Conservation (phyloP, 2,329 filamentous ascomycete species). For the Fonsecaea pugnacius region DNA sequence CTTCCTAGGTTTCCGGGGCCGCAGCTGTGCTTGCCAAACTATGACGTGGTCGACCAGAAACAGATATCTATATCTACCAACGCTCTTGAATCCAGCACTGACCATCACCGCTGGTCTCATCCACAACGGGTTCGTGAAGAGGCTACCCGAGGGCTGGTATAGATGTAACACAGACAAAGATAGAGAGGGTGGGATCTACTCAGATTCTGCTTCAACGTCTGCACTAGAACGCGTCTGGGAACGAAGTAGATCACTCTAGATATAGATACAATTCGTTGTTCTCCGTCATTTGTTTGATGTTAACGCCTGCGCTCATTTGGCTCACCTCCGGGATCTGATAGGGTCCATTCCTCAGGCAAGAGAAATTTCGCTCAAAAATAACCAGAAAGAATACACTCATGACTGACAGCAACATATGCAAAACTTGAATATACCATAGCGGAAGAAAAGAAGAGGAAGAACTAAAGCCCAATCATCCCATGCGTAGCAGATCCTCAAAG, state of each 20-base stretch:
- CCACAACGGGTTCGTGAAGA: background rate
- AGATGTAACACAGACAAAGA: background rate
- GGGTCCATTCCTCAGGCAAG: background rate
- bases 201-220: background rate
- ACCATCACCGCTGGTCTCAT: background rate
- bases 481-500: slow-evolving; percentile 6
- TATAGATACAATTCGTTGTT: slow-evolving; percentile 4
- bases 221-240: background rate
- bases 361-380: background rate
- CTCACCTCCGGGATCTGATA: background rate
- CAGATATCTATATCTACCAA: background rate
- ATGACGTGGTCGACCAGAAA: slow-evolving; percentile 35
- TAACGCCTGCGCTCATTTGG: background rate
- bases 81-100: background rate
- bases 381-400: background rate
- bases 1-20: slow-evolving; percentile 45
- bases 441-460: too few relatives aligned
- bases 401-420: too few relatives aligned
- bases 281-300: background rate
- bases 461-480: background rate
- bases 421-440: too few relatives aligned
- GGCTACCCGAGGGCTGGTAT: background rate
- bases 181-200: background rate
- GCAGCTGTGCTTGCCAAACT: slow-evolving; percentile 47
- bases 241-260: slow-evolving; percentile 6